Base-by-base conservation (phyloP, 192 early-diverging fungal species). In the Umbelopsis sp. region DNA sequence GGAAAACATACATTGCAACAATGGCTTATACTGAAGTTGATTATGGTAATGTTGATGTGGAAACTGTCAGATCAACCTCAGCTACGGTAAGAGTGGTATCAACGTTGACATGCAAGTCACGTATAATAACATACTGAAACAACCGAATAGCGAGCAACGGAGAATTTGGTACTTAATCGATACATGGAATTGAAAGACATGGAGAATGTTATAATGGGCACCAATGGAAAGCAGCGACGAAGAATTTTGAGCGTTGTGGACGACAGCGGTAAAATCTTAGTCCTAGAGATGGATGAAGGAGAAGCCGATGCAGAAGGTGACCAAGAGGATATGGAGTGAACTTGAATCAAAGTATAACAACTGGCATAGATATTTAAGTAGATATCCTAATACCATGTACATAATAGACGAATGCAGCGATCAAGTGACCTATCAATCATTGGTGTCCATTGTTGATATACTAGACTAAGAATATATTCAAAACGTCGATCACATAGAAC, bases 231-330 rank as follows among this genome's bases (percentile, higher is more conserved):
- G n/a, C 22, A 70, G 22, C n/a, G 50, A 16, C 50, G 68, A 12
- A 49, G 49, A 44, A 70, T 70, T 18, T n/a, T 70, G 50, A 45
- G 49, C 16, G 68, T 70, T 9, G 68, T 41, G 3, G 49, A 33
- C 37, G 44, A 46, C 25, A 70, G 51, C 22, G 25, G 68, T 15
- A 70, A 52, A 55, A 52, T 52, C 6, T 20, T 35, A 7, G 68
- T 70, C 11, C 27, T 70, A 22, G 68, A 70, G 23, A 70, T 70
- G 49, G 68, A 55, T 21, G 68, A 70, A 35, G 55, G 55, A 1
- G 55, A 61, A 61, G 15, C 55, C 0, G 55, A 61, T 35, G 22
- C 10, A 25, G 55, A 61, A n/a, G 55, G 2, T 12, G 55, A 61
- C 18, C 27, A 16, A 22, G 30, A 27, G 4, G 55, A 61, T 25